Base-by-base conservation (phyloP, 495 filamentous ascomycete species). In the Aspergillus taichungensis region DNA sequence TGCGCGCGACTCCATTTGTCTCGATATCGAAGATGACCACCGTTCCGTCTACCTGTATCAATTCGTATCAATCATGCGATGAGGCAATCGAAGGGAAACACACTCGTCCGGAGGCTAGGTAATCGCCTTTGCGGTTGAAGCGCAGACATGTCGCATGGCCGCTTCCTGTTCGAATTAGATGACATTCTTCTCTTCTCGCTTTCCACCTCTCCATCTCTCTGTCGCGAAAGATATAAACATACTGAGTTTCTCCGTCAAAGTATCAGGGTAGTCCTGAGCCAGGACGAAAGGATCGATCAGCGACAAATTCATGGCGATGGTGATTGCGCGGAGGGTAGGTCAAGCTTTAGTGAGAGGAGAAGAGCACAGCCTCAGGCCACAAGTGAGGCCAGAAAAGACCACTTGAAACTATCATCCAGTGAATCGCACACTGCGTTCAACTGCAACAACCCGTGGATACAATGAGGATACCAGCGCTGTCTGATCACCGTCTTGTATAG, bases 21-120 rank as follows among this genome's bases (percentile, higher is more conserved):
- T 96, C 94, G 34, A 96, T 75, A 59, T 99, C 92, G 72, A 95
- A 99, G 42, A 99, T 85, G 30, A 95, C 84, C 37, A 97, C 84
- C 11, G 84, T 89, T 51, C 92, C 92, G 67, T 97, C 90, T 47
- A 86, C 72, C 77, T 84, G 55, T 38, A 43, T 29, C 13, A 37
- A 29, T 18, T 60, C 35, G 61, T 47, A 38, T 44, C 13, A 44
- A 10, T 27, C 6, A 27, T 29, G 29, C 27, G 18, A 34, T 30
- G n/a, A 6, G 37, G 35, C 34, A 34, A 39, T 33, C 4, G n/a
- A 32, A 37, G 29, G 41, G 38, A 40, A 44, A 66, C 71, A 53
- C 60, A 83, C 88, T 63, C 92, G 79, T 60, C 92, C 92, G 27
- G 88, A 89, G 34, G 92, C 92, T 47, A 98, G 80, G 53, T 90